phyloP scores from a whole-genome alignment of 345 rosid species.

The Raphanus sativus region DNA sequence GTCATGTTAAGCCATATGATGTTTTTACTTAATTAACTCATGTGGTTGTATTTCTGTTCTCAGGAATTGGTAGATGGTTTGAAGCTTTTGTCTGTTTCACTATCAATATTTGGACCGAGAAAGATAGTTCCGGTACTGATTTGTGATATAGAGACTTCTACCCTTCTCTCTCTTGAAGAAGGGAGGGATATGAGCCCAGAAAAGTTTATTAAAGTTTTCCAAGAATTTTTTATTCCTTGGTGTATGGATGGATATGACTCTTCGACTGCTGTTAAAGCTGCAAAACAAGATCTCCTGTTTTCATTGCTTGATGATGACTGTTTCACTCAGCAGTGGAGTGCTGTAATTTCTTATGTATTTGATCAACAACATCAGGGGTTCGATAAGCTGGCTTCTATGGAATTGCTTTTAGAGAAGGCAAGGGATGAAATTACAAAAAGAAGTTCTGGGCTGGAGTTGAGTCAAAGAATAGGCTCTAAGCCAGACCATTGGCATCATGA shows the following conservation, averaged over 20 bases:
- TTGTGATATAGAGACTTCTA: constrained; percentile 33
- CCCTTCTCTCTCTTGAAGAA: constrained; percentile 33
- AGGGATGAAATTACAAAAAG: constrained; percentile 53
- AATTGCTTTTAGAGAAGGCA: constrained; percentile 70
- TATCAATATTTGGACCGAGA: constrained; percentile 76
- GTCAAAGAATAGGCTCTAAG: constrained; percentile 44
- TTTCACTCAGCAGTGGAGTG: constrained; percentile 72
- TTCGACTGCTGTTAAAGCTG: constrained; percentile 36
- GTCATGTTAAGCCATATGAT: constrained; percentile 13
- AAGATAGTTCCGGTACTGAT: constrained; percentile 49
- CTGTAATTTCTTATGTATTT: constrained; percentile 56
- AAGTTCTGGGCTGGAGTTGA: constrained; percentile 43
- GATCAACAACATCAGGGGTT: constrained; percentile 43
- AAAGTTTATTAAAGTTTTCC: constrained; percentile 53
- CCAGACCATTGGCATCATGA: constrained; percentile 73
- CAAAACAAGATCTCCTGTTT: constrained; percentile 71
- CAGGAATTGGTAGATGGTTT: constrained; percentile 75
- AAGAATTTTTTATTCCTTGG: constrained; percentile 85
- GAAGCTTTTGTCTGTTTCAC: constrained; percentile 65
- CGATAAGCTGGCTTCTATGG: constrained; percentile 44
- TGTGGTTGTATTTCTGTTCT: constrained; percentile 30
- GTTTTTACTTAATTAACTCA: constrained; percentile 1
- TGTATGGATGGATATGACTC: constrained; percentile 56
- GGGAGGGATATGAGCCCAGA: constrained; percentile 45
- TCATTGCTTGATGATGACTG: constrained; percentile 75